These are phyloP conservation scores for Ziziphus jujuba DNA, from an alignment of 306 rosid species.

Conservation along the genomic window DNA sequence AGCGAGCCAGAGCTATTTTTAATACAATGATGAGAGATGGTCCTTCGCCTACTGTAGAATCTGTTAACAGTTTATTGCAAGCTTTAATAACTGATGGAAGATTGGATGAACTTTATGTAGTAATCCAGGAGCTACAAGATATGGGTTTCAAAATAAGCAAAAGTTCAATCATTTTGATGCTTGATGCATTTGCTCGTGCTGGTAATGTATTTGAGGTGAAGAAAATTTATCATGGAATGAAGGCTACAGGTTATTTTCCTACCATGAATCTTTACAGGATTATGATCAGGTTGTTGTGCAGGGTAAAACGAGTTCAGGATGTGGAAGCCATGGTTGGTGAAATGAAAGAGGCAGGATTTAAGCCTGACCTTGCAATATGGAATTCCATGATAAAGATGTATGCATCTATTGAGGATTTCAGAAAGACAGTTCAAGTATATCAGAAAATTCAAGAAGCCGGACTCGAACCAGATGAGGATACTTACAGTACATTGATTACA, in stretches of 20 bases:
- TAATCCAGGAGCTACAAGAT: constrained; percentile 91
- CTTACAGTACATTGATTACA: constrained; percentile 68
- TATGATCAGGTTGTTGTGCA: constrained; percentile 70
- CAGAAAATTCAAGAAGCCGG: constrained; percentile 63
- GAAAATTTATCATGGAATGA: constrained; percentile 94
- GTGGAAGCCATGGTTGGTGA: constrained; percentile 77
- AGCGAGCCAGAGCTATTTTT: constrained; percentile 89
- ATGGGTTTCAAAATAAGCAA: constrained; percentile 86
- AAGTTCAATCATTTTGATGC: constrained; percentile 83
- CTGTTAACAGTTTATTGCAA: constrained; percentile 78
- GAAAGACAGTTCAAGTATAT: constrained; percentile 53
- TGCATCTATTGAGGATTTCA: constrained; percentile 67
- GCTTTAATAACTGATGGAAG: constrained; percentile 79
- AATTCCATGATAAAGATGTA: constrained; percentile 73
- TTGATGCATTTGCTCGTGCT: constrained; percentile 80
- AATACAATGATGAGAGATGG: constrained; percentile 95
- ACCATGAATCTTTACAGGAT: constrained; percentile 79
- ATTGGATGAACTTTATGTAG: constrained; percentile 79
- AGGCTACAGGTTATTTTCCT: constrained; percentile 92
- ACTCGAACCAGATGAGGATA: constrained; percentile 73
- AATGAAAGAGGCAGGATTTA: constrained; percentile 84
- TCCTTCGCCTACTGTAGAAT: constrained; percentile 80
- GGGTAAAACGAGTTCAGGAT: constrained; percentile 69
- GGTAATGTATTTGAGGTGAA: constrained; percentile 85
- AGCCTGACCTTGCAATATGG: constrained; percentile 78